Conservation (phyloP, 495 filamentous ascomycete genomes). For the Penicillium roqueforti region DNA sequence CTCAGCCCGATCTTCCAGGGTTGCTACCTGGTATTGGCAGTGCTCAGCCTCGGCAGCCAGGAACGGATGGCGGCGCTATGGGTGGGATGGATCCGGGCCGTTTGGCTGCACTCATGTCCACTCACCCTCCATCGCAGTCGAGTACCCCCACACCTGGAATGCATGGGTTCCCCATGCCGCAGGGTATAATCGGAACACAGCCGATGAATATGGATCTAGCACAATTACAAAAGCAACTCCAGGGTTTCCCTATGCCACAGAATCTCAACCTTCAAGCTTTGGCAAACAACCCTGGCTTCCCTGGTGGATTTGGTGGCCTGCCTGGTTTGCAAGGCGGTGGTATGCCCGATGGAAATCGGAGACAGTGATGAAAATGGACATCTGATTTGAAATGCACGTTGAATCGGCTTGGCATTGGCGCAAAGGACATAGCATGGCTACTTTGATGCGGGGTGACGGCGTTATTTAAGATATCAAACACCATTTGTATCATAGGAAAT, state of each 20-base stretch:
- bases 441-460: slow-evolving; percentile 15
- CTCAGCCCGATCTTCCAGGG: slow-evolving; percentile 34
- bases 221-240: slow-evolving; percentile 56
- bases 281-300: slow-evolving; percentile 36
- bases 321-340: slow-evolving; percentile 44
- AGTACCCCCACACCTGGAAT: slow-evolving; percentile 28
- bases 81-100: slow-evolving; percentile 51
- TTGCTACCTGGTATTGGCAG: slow-evolving; percentile 46
- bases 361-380: slow-evolving; percentile 16
- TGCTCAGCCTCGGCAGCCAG: slow-evolving; percentile 49
- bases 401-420: slow-evolving; percentile 18
- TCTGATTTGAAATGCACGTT: slow-evolving; percentile 3
- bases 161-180: slow-evolving; percentile 43
- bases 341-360: slow-evolving; percentile 35
- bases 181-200: slow-evolving; percentile 42
- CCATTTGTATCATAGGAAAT: slow-evolving; percentile 22
- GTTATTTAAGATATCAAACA: slow-evolving; percentile 22
- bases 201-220: slow-evolving; percentile 64
- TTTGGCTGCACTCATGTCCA: slow-evolving; percentile 45
- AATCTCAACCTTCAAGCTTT: slow-evolving; percentile 45
- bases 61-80: slow-evolving; percentile 45
- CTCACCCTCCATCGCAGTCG: slow-evolving; percentile 36
- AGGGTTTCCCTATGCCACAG: slow-evolving; percentile 37
- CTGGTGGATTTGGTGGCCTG: slow-evolving; percentile 35
- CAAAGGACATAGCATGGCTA: slow-evolving; percentile 22